These are phyloP conservation scores for Erysimum cheiranthoides DNA, from an alignment of 345 rosid genomes.

Conservation along the genomic window DNA sequence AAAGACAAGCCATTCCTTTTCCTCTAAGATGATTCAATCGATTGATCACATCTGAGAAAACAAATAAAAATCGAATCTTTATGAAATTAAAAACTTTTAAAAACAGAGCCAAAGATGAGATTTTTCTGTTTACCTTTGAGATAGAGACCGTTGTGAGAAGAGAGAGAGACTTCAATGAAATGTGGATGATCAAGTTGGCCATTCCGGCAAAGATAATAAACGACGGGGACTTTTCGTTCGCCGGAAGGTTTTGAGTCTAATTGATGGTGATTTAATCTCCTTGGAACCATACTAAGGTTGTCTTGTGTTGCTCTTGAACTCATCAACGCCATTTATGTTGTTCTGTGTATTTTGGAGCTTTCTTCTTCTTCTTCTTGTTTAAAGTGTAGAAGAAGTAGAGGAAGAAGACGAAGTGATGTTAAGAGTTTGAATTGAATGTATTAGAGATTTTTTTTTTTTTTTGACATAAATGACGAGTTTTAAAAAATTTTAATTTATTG, in stretches of 20 bases:
- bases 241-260: conserved; percentile 49
- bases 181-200: conserved; percentile 91
- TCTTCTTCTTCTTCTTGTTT: not conserved
- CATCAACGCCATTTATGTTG: conserved; percentile 50
- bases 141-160: conserved; percentile 68
- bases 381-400: conserved; percentile 4
- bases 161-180: conserved; percentile 81
- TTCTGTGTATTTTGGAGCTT: not conserved
- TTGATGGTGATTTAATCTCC: conserved; percentile 42
- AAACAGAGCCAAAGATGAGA: conserved; percentile 7
- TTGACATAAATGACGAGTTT: not conserved
- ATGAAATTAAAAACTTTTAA: not conserved
- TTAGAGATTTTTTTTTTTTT: too few species aligned
- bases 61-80: conserved; percentile 2
- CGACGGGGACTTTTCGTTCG: conserved; percentile 63
- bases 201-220: conserved; percentile 74
- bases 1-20: conserved; percentile 64
- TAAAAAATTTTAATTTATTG: not conserved
- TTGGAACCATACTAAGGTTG: conserved; percentile 40
- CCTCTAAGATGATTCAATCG: conserved; percentile 77
- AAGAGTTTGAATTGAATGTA: conserved; percentile 20
- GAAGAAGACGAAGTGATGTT: not conserved
- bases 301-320: conserved; percentile 48
- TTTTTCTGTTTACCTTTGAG: conserved; percentile 58
- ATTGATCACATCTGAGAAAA: conserved; percentile 67